A percentile compares a stretch with the other conserved stretches of the same genome.
Evolutionary conservation across 2,329 filamentous ascomycete genomes (phyloP).

Genomic region (Epichloe aotearoae): DNA sequence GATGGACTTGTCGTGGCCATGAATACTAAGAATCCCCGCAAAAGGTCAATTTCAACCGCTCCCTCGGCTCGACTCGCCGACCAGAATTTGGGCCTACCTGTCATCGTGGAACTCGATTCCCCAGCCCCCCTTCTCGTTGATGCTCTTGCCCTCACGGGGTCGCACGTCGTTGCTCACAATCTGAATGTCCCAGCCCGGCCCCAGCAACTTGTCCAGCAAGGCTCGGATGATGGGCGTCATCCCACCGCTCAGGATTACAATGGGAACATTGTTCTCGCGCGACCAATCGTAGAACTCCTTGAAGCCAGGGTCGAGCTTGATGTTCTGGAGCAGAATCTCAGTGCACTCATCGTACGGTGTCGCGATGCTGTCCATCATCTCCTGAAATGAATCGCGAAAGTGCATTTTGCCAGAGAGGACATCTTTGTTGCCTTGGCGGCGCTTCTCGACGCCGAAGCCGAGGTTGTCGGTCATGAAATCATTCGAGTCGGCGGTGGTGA

Average conservation of each 20-base stretch:
- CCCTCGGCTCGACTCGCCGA: background rate
- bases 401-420: slow-evolving; percentile 57
- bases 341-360: slow-evolving; percentile 75
- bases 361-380: slow-evolving; percentile 82
- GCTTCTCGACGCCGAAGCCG: slow-evolving; percentile 63
- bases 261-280: slow-evolving; percentile 68
- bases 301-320: slow-evolving; percentile 82
- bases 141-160: slow-evolving; percentile 48
- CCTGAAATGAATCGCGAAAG: slow-evolving; percentile 77
- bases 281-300: slow-evolving; percentile 79
- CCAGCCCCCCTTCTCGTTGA: slow-evolving; percentile 77
- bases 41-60: background rate
- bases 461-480: slow-evolving; percentile 78
- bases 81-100: slow-evolving; percentile 34
- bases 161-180: slow-evolving; percentile 81
- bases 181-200: slow-evolving; percentile 66
- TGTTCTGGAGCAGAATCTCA: slow-evolving; percentile 62
- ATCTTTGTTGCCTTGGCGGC: slow-evolving; percentile 60
- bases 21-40: slow-evolving; percentile 39
- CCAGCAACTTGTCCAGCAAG: slow-evolving; percentile 66
- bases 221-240: slow-evolving; percentile 88
- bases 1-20: slow-evolving; percentile 94
- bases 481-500: slow-evolving; percentile 60
- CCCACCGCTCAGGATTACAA: slow-evolving; percentile 82
- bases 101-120: slow-evolving; percentile 80